phyloP scores from a whole-genome alignment of 305 asterid species.

The Ajuga reptans region DNA sequence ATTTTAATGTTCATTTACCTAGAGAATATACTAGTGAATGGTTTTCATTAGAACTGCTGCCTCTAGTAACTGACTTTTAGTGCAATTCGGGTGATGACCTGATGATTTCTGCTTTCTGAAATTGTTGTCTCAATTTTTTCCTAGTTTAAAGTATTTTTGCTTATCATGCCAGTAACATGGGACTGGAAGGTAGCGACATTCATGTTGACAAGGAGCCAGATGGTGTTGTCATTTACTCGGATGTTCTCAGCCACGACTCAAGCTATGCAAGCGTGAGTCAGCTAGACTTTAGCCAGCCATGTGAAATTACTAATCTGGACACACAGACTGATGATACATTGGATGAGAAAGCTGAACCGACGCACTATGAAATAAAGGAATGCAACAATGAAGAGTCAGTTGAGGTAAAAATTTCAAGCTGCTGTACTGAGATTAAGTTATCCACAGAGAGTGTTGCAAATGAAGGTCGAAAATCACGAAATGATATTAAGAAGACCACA shows the following conservation, averaged over 20 bases:
- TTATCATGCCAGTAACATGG: slow-evolving; percentile 39
- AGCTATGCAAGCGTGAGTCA: slow-evolving; percentile 13
- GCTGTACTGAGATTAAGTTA: slow-evolving; percentile 17
- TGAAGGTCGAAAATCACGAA: slow-evolving; percentile 25
- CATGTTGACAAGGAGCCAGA: slow-evolving; percentile 58
- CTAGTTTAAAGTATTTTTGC: neutral
- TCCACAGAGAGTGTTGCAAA: slow-evolving; percentile 21
- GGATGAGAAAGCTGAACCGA: slow-evolving; percentile 34
- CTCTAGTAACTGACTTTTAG: neutral
- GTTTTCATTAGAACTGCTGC: neutral
- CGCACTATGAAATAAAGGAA: slow-evolving; percentile 46
- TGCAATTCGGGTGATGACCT: neutral
- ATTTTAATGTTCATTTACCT: neutral
- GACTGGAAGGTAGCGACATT: slow-evolving; percentile 38
- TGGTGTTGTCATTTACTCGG: slow-evolving; percentile 26
- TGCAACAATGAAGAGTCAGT: slow-evolving; percentile 32
- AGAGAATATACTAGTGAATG: neutral
- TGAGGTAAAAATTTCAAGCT: slow-evolving; percentile 23
- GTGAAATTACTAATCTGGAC: slow-evolving; percentile 24
- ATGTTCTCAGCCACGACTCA: slow-evolving; percentile 27
- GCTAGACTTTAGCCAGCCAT: slow-evolving; percentile 25
- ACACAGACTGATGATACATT: slow-evolving; percentile 23
- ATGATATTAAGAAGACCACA: slow-evolving; percentile 25
- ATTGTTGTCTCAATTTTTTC: no score
- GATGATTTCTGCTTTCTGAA: neutral